Base-by-base conservation (phyloP, 768 basidiomycete species). In the Serendipita sp. region DNA sequence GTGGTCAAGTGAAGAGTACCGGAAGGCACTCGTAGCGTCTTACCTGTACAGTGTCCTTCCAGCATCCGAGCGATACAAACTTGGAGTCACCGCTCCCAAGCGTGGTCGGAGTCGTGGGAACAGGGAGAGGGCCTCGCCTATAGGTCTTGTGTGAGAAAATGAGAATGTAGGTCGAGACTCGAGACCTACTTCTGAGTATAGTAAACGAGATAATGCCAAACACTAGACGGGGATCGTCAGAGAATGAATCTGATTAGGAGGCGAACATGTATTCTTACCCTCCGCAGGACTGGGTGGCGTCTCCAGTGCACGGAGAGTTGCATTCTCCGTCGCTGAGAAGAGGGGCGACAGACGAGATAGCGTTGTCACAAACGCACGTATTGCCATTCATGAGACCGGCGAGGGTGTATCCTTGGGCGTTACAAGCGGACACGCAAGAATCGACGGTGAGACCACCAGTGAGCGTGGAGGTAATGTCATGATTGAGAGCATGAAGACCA, bases 301-400 rank as follows among this genome's bases (percentile, higher is more conserved):
- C 33, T n/a, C 55, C 55, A 1, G 27, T 60, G 55, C 55, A 60
- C 16, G 55, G 29, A 27, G 16, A 33, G 8, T n/a, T n/a, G 55
- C 55, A 60, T 18, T 60, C 55, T 36, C 33, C 33, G 36, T 60
- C 55, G 36, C 34, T 34, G 0, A 60, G 55, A 5, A 5, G 18
- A 36, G 55, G 55, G 8, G 55, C 27, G 1, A 8, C 34, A 10
- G 16, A n/a, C 27, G 55, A 60, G 55, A 60, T 60, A 37, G 55
- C 55, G 52, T 64, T 64, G 64, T 55, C 64, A 33, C 64, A 64
- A 27, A 58, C 37, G 37, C 64, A 64, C 0, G 52, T 44, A 13
- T 23, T 40, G 10, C 64, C 64, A 27, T 53, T 55, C 52, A 55
- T 55, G 34, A 64, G 52, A 64, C 64, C 64, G n/a, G 64, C 64